Percentiles rank a stretch among this genome's conserved stretches.
Evolutionary conservation across 495 filamentous ascomycete genomes (phyloP).

Genomic region (Daldinia bambusicola): DNA sequence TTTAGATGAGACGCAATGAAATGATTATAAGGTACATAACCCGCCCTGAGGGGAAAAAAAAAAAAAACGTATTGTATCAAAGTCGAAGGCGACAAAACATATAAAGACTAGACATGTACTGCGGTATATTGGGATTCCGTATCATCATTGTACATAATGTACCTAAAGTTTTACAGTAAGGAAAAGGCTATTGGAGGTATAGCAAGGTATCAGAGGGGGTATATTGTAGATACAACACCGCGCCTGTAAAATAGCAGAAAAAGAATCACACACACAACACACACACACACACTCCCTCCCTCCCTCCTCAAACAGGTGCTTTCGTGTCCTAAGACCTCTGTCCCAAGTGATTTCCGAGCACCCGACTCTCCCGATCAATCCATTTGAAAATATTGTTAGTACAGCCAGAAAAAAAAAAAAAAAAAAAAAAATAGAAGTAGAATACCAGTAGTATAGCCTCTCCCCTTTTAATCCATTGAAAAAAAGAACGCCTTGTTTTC

Average conservation of each 20-base stretch:
- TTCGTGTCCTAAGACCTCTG: slow-evolving; percentile 5
- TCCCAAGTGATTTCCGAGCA: neutral
- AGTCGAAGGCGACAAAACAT: neutral
- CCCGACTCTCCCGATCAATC: slow-evolving; percentile 12
- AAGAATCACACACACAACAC: slow-evolving; percentile 3
- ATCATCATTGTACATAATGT: slow-evolving; percentile 39
- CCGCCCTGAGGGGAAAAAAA: too few species aligned
- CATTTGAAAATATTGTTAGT: slow-evolving; percentile 27
- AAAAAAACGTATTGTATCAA: neutral
- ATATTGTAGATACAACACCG: slow-evolving; percentile 43
- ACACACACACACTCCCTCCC: too few species aligned
- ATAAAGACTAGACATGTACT: neutral
- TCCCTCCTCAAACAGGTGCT: slow-evolving; percentile 8
- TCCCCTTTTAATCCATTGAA: slow-evolving; percentile 3
- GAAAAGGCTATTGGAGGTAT: slow-evolving; percentile 22
- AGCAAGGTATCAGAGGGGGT: slow-evolving; percentile 37
- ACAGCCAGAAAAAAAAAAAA: slow-evolving; percentile 37
- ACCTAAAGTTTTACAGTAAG: slow-evolving; percentile 31
- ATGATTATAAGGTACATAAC: neutral
- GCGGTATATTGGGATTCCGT: slow-evolving; percentile 12
- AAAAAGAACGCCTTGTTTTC: slow-evolving; percentile 9
- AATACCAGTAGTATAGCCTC: slow-evolving; percentile 3
- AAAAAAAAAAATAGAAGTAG: slow-evolving; percentile 5
- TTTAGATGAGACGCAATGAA: neutral
- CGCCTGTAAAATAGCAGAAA: slow-evolving; percentile 33